A percentile compares a stretch with the other conserved stretches of the same genome.
phyloP scores from a whole-genome alignment of 257 asterid genomes.

The Solanum neorickii region DNA sequence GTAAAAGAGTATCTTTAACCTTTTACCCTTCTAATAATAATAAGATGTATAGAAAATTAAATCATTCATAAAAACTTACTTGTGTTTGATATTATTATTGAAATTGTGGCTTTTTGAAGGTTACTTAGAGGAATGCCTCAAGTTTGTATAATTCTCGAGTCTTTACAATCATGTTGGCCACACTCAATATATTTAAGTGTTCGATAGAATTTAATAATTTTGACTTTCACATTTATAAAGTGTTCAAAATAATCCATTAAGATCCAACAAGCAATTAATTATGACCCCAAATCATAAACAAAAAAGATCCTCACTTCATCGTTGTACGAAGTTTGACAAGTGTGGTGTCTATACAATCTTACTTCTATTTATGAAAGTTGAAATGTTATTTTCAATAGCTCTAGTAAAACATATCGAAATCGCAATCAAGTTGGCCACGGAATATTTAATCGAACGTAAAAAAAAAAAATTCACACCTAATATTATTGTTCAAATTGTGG shows the following conservation, averaged over 20 bases:
- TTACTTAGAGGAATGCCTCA: neutral
- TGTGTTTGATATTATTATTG: neutral
- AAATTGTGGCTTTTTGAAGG: neutral
- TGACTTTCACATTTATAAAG: neutral
- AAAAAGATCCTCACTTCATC: too few species aligned
- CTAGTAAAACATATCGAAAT: too few species aligned
- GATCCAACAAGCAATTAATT: neutral
- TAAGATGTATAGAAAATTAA: too few species aligned
- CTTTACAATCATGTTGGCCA: neutral
- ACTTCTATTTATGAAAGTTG: too few species aligned
- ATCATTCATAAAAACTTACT: neutral
- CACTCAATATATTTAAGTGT: neutral
- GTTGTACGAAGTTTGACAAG: neutral
- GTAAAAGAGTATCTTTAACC: neutral
- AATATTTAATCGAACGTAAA: too few species aligned
- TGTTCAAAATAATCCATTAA: neutral
- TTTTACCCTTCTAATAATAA: too few species aligned
- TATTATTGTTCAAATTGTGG: too few species aligned
- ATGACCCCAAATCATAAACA: neutral
- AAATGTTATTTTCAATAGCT: too few species aligned
- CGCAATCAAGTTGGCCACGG: too few species aligned
- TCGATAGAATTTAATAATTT: too few species aligned
- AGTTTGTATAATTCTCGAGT: neutral
- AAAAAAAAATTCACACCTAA: too few species aligned
- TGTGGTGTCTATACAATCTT: accelerated